Evolutionary conservation across 495 filamentous ascomycete species (phyloP), one percentile per base, ranked within the genome.

Genomic region (Aeminium ludgeri): DNA sequence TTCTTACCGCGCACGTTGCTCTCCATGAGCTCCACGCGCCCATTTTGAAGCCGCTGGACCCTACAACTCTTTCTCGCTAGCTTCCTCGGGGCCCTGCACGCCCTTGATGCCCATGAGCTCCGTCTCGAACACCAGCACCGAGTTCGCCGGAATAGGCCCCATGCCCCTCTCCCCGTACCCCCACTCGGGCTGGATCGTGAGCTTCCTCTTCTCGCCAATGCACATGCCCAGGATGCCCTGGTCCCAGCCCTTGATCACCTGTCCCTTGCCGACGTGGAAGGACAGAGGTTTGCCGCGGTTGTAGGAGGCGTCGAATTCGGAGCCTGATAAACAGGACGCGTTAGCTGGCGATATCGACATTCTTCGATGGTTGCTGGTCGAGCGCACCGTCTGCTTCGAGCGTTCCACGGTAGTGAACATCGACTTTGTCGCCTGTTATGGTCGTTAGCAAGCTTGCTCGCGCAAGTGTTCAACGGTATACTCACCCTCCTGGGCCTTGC

Each of bases 161-260:
- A 63, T 51, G 6, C 42, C 59, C 34, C 52, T 53, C 10, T 30
- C 25, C 2, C 60, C 60, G 45, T 63, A 63, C 10, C 49, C 60
- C 55, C 50, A 61, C 31, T 60, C 59, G 0, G 60, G 60, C 53
- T 59, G 57, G 32, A 63, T 60, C 34, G 60, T 63, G 44, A 63
- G 46, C 48, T 44, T 55, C 42, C 60, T 48, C 59, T 63, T 63
- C 42, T 63, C 60, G 2, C 60, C 60, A n/a, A 49, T 40, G 44
- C 60, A 63, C 60, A 63, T 63, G 36, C 60, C 60, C 38, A 63
- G 36, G 27, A 63, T 48, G 4, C 60, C 60, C 43, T 61, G 51
- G 38, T 63, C 59, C 55, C 60, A 66, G 29, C 63, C 63, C 42
- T 63, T 63, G 56, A 66, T 66, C 28, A 66, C 63, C 48, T 59